Percentiles rank a stretch among this genome's conserved stretches.
Conservation (phyloP, 73 alveolate species). For the Uronychia setigera region DNA sequence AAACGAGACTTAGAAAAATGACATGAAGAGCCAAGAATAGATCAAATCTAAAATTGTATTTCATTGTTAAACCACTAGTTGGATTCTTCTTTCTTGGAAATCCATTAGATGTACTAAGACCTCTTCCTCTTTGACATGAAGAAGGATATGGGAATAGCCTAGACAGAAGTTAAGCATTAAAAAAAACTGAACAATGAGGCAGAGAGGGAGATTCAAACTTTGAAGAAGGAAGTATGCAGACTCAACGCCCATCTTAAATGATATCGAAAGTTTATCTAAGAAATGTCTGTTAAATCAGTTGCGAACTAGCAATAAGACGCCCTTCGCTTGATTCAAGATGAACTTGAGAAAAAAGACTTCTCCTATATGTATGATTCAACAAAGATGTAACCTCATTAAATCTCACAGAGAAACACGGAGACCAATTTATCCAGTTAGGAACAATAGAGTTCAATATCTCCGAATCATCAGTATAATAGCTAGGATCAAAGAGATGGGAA, state of each 20-base stretch:
- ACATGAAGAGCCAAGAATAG: too few relatives aligned
- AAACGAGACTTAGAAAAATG: too few relatives aligned
- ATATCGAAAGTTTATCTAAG: not conserved
- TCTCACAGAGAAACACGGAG: too few relatives aligned
- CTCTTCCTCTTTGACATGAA: not conserved
- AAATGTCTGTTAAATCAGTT: not conserved
- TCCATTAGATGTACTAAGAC: not conserved
- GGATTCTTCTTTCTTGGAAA: not conserved
- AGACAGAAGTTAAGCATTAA: not conserved
- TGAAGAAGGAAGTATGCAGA: not conserved
- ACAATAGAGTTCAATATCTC: too few relatives aligned
- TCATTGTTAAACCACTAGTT: not conserved
- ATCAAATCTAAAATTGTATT: not conserved
- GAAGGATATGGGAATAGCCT: not conserved
- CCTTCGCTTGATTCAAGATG: not conserved
- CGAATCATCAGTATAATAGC: too few relatives aligned
- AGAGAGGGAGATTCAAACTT: not conserved
- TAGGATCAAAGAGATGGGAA: too few relatives aligned
- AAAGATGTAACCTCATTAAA: too few relatives aligned
- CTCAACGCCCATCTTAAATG: not conserved
- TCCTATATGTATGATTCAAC: too few relatives aligned
- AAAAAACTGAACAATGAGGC: not conserved
- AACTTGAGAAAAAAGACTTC: not conserved
- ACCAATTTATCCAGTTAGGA: too few relatives aligned
- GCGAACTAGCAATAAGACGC: not conserved